Conservation (phyloP, 202 grass and related monocot genomes). For the Digitaria exilis region DNA sequence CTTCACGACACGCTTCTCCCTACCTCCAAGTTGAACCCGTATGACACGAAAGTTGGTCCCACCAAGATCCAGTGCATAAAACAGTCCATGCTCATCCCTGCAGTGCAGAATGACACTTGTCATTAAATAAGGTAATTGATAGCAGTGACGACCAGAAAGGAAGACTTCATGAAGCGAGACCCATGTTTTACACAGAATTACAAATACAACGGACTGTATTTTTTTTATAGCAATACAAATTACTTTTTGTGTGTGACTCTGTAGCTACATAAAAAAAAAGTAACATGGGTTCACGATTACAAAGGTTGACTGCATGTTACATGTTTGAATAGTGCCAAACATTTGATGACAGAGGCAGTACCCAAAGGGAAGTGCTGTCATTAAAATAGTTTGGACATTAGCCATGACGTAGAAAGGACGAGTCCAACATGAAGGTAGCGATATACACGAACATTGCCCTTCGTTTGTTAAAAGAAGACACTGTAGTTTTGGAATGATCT, state of each 20-base stretch:
- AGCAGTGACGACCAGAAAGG: neutral
- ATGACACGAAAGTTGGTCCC: slow-evolving; percentile 97
- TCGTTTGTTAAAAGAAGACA: slow-evolving; percentile 6
- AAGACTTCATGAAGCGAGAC: neutral
- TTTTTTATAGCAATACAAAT: neutral
- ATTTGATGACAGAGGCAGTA: slow-evolving; percentile 2
- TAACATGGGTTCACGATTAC: neutral
- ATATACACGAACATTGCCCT: slow-evolving; percentile 16
- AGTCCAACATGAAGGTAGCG: neutral
- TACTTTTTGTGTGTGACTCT: neutral
- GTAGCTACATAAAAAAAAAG: neutral
- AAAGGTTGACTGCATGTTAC: neutral
- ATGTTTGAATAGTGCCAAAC: neutral
- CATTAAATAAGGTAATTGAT: slow-evolving; percentile 36
- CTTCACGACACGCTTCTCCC: slow-evolving; percentile 54
- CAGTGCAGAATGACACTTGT: slow-evolving; percentile 40
- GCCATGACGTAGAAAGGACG: slow-evolving; percentile 12
- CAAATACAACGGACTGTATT: neutral
- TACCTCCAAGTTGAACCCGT: slow-evolving; percentile 81
- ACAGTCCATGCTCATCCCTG: slow-evolving; percentile 87
- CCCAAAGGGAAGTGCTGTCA: neutral
- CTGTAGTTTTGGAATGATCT: neutral
- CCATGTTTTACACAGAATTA: neutral
- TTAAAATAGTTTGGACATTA: slow-evolving; percentile 3
- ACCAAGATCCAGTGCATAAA: slow-evolving; percentile 97